Percentiles rank a stretch among this genome's conserved stretches.
Conservation (phyloP, 2,329 filamentous ascomycete genomes). For the Exophiala phaeomuriformis region DNA sequence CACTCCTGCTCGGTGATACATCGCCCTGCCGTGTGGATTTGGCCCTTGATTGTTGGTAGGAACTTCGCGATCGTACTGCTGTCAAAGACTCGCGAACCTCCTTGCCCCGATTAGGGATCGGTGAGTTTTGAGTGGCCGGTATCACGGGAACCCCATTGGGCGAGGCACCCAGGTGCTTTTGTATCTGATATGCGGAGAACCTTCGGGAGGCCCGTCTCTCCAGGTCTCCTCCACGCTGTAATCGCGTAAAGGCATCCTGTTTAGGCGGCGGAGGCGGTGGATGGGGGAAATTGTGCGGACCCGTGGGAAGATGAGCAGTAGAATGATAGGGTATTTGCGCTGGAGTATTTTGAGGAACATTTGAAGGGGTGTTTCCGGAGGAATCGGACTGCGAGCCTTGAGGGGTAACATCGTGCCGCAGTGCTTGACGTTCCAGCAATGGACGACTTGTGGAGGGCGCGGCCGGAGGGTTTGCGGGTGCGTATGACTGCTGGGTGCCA, state of each 20-base stretch:
- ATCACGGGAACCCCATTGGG: conserved; percentile 79
- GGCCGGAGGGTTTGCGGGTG: conserved; percentile 3
- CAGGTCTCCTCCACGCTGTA: conserved; percentile 86
- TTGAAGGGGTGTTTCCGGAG: conserved; percentile 61
- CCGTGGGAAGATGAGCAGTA: conserved; percentile 38
- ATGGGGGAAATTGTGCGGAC: conserved; percentile 53
- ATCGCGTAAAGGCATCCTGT: conserved; percentile 78
- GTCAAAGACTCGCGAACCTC: conserved; percentile 80
- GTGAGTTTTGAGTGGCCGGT: conserved; percentile 61
- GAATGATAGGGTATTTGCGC: conserved; percentile 67
- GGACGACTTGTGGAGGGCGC: neutral
- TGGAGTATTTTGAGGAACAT: conserved; percentile 67
- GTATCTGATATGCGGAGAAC: conserved; percentile 95
- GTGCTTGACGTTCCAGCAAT: conserved; percentile 13
- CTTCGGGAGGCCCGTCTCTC: conserved; percentile 86
- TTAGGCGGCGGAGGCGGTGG: conserved; percentile 74
- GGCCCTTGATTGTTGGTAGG: conserved; percentile 47
- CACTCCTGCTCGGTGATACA: conserved; percentile 52
- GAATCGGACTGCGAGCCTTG: conserved; percentile 23
- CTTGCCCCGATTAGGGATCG: conserved; percentile 75
- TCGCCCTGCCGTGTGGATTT: conserved; percentile 50
- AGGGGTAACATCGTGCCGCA: conserved; percentile 14
- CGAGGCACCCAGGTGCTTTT: conserved; percentile 78
- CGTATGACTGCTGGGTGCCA: conserved; percentile 1
- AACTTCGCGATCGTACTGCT: conserved; percentile 56